Conservation (phyloP, 441 rosid species). For the Codiaeum variegatum region DNA sequence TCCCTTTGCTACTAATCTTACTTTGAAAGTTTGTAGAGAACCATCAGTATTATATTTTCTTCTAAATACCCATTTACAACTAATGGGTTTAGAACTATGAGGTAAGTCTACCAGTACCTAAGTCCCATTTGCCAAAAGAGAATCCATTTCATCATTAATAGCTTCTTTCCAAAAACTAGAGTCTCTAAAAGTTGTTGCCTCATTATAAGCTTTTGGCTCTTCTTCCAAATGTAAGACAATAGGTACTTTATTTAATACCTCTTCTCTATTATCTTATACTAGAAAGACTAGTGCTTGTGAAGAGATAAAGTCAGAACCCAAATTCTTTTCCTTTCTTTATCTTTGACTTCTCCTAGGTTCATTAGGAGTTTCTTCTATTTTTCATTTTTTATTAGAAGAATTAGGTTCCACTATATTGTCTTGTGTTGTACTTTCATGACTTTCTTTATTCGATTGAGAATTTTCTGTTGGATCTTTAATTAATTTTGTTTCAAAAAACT, state of each 20-base stretch:
- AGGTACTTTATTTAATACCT: not conserved
- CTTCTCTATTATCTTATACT: not conserved
- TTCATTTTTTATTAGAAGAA: no score
- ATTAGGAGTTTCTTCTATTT: no score
- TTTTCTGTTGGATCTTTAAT: no score
- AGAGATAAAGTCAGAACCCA: not conserved
- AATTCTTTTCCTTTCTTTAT: not conserved
- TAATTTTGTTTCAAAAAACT: no score
- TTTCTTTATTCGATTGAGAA: no score
- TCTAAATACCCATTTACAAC: not conserved
- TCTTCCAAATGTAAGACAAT: not conserved
- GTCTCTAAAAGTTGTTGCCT: not conserved
- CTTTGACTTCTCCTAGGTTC: no score
- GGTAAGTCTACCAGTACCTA: not conserved
- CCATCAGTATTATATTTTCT: no score
- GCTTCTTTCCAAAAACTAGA: not conserved
- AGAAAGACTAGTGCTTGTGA: not conserved
- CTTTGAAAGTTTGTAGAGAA: no score
- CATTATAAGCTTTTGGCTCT: not conserved
- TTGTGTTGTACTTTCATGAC: no score
- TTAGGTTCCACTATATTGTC: no score
- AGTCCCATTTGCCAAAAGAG: not conserved
- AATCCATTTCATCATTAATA: not conserved
- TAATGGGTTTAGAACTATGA: no score
- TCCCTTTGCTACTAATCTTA: not conserved